These are phyloP conservation scores for Microdochium trichocladiopsis DNA, from an alignment of 2,329 filamentous ascomycete species.

Conservation along the genomic window DNA sequence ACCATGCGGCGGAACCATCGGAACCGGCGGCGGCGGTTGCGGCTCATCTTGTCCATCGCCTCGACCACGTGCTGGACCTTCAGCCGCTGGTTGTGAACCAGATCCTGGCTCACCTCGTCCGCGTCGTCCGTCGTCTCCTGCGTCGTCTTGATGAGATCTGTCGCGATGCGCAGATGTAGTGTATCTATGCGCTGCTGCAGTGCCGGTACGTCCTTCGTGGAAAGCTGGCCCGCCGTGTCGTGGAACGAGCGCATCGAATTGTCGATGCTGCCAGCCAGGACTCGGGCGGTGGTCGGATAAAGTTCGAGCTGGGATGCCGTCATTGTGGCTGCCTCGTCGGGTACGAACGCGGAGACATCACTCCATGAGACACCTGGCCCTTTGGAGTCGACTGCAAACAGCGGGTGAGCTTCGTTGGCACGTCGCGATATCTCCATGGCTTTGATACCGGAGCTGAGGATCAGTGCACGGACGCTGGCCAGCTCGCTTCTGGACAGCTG, in stretches of 20 bases:
- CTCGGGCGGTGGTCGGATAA: slow-evolving; percentile 45
- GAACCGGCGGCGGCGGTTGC: slow-evolving; percentile 59
- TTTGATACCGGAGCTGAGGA: slow-evolving; percentile 83
- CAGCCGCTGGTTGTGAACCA: slow-evolving; percentile 70
- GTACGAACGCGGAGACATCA: slow-evolving; percentile 33
- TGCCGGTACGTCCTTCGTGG: slow-evolving; percentile 44
- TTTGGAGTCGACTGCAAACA: slow-evolving; percentile 20
- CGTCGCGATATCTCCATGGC: slow-evolving; percentile 71
- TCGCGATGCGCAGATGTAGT: slow-evolving; percentile 37
- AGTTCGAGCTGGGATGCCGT: slow-evolving; percentile 32
- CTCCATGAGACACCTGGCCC: slow-evolving; percentile 27
- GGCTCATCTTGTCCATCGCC: slow-evolving; percentile 68
- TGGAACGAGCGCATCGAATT: slow-evolving; percentile 48
- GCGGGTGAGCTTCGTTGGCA: slow-evolving; percentile 40
- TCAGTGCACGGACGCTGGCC: slow-evolving; percentile 67
- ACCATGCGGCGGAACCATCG: slow-evolving; percentile 69
- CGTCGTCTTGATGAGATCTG: slow-evolving; percentile 53
- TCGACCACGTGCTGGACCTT: slow-evolving; percentile 77
- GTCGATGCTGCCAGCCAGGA: slow-evolving; percentile 39
- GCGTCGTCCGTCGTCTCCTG: slow-evolving; percentile 68
- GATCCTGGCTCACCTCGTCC: slow-evolving; percentile 68
- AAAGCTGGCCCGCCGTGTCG: slow-evolving; percentile 52
- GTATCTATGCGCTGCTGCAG: slow-evolving; percentile 41
- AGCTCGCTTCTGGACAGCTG: slow-evolving; percentile 64
- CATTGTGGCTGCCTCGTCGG: slow-evolving; percentile 20